Base-by-base conservation (phyloP, 2,329 filamentous ascomycete species). In the Neofusicoccum ribis region DNA sequence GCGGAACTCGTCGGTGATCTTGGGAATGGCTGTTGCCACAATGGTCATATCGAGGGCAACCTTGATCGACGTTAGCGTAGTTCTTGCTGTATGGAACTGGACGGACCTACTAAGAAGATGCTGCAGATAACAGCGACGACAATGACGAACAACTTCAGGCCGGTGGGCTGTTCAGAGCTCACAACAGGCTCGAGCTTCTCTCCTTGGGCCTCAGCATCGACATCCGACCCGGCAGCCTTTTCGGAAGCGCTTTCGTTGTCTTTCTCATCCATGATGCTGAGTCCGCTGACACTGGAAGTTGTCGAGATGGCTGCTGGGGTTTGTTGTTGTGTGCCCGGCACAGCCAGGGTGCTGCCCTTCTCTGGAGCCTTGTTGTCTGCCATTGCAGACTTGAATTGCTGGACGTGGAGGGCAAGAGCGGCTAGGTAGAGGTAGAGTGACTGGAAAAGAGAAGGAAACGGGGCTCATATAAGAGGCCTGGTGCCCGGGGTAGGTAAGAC, bases 21-120 rank as follows among this genome's bases (percentile, higher is more conserved):
- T 71, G 11, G 73, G 73, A 20, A 74, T 70, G 12, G 72, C 72
- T 14, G 72, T 74, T n/a, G 68, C 70, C 15, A 74, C 64, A 36
- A 74, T 75, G 41, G 71, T 73, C 65, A 66, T 66, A 39, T 66
- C 65, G 20, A 66, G 50, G 12, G 64, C 64, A 17, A 66, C 63
- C 63, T 65, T 12, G 36, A 15, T 60, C 15, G 47, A 23, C 4
- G 34, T 2, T 2, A 15, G 27, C 37, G 36, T 6, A 14, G 2
- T n/a, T 17, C 15, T 20, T 34, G 39, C 9, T 20, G 20, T 2
- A n/a, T 11, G 20, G n/a, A 20, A 27, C 5, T 15, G 17, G 65
- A 63, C 9, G 66, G 47, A 44, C 69, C 43, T 54, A 64, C 52
- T 37, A 74, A 68, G 17, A 75, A 74, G 27, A 75, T 71, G 62